Evolutionary conservation across 768 basidiomycete genomes (phyloP), one percentile per base, ranked within the genome.

Genomic region (Multifurca ochricompacta): DNA sequence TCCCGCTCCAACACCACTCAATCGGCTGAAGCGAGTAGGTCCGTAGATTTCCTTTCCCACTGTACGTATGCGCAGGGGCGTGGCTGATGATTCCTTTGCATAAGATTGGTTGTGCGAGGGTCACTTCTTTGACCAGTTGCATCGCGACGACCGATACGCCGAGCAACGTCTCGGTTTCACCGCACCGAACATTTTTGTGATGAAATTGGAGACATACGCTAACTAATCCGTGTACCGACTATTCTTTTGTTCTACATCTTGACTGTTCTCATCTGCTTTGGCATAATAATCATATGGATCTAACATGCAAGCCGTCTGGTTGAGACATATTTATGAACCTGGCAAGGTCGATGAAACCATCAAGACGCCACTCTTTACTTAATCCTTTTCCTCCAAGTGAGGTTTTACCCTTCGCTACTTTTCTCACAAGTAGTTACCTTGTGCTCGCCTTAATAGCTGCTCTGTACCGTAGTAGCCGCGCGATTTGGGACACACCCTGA

Each of bases 101-200:
- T 46, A 53, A 88, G 88, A 90, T 62, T 91, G 87, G 86, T 75
- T 91, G 18, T 77, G 84, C 40, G 89, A 90, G 51, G 75, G 77
- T 50, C 72, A 77, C 19, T 87, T 74, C 66, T 89, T 91, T 54
- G 87, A 91, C 54, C 74, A 76, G 14, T 62, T 91, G 52, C 60
- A 60, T 10, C 79, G 73, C 64, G 78, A 83, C 59, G 85, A 88
- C 59, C 63, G 61, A 7, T 91, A 90, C 60, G 71, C 76, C 2
- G 60, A 68, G 25, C 65, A 72, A 8, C 77, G 87, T 6, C 78
- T 91, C 27, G 89, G 89, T 1, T 91, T 80, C 69, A 77, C 74
- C 51, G 89, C 89, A 3, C 80, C 87, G 6, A 91, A 91, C 64
- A 77, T 90, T 35, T 87, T 87, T 64, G 73, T 89, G 35, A 80